phyloP scores from a whole-genome alignment of 176 grass and related monocot genomes.

The Themeda triandra region DNA sequence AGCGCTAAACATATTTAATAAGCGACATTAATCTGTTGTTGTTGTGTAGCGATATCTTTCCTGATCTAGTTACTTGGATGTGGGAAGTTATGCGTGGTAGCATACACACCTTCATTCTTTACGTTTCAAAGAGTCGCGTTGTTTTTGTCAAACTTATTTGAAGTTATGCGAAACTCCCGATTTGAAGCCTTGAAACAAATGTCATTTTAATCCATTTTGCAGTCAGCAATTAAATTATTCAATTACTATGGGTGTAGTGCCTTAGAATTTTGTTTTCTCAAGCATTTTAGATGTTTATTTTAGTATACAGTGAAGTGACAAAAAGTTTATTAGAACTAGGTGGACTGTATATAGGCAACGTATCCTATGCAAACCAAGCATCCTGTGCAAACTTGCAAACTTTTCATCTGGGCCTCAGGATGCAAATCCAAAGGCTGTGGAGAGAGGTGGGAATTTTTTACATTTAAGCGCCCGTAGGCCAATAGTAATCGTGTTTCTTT shows the following conservation, averaged over 20 bases:
- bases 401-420: no score
- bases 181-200: neutral
- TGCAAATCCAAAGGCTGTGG: no score
- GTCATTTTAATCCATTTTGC: neutral
- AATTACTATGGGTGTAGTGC: neutral
- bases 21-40: slow-evolving; percentile 52
- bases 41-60: neutral
- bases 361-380: no score
- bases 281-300: neutral
- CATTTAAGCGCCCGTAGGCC: no score
- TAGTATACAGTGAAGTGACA: neutral
- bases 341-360: no score
- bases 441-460: no score
- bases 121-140: neutral
- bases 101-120: slow-evolving; percentile 13
- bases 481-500: no score
- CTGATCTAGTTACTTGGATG: slow-evolving; percentile 28
- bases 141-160: neutral
- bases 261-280: neutral
- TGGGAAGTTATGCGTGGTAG: slow-evolving; percentile 35
- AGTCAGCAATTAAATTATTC: neutral
- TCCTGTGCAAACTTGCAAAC: no score
- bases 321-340: no score
- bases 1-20: slow-evolving; percentile 60
- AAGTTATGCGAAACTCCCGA: neutral